Evolutionary conservation across 495 filamentous ascomycete genomes (phyloP), one percentile per base, ranked within the genome.

Genomic region (Pseudomonodictys pantanalensis): DNA sequence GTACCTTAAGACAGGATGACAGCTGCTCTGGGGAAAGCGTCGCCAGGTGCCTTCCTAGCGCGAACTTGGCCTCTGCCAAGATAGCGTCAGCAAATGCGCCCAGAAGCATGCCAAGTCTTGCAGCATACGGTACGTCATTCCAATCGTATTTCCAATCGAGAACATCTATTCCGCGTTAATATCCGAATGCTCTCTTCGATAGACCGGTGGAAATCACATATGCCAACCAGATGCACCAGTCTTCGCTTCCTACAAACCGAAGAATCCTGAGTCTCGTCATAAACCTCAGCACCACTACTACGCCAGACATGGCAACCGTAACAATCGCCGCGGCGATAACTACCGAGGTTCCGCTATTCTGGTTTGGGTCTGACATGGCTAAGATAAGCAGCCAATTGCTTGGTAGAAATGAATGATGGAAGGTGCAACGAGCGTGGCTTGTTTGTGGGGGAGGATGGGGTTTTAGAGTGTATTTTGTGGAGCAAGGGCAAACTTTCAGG

Each of bases 21-120:
- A n/a, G n/a, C n/a, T n/a, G n/a, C n/a, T n/a, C n/a, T n/a, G n/a
- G n/a, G n/a, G n/a, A n/a, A n/a, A n/a, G n/a, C n/a, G n/a, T n/a
- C n/a, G n/a, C n/a, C n/a, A n/a, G n/a, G n/a, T n/a, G n/a, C n/a
- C n/a, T n/a, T n/a, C n/a, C n/a, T n/a, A n/a, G n/a, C n/a, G n/a
- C n/a, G n/a, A n/a, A n/a, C n/a, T n/a, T n/a, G n/a, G n/a, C n/a
- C n/a, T n/a, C n/a, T n/a, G n/a, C n/a, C n/a, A n/a, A n/a, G n/a
- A n/a, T n/a, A n/a, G n/a, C n/a, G n/a, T n/a, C n/a, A n/a, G n/a
- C n/a, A n/a, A n/a, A n/a, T n/a, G n/a, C n/a, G n/a, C n/a, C n/a
- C n/a, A n/a, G n/a, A n/a, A n/a, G n/a, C 75, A 38, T 77, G 20
- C 29, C 51, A 48, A 28, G 24, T 6, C 24, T 48, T 9, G 45